These are phyloP conservation scores for Schwanniomyces polymorphus DNA, from an alignment of 805 yeast species.

Conservation along the genomic window DNA sequence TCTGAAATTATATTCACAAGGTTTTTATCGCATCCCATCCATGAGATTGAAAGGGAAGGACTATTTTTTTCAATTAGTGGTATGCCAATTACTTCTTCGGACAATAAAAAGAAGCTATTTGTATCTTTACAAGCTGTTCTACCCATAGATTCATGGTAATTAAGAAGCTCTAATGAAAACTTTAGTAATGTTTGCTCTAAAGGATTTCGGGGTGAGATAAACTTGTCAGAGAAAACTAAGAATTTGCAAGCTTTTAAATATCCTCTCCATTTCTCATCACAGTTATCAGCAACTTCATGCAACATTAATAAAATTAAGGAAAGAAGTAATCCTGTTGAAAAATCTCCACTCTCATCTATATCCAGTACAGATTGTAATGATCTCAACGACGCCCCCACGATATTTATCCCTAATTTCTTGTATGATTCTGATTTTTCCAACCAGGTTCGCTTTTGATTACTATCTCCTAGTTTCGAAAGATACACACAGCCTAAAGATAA, in stretches of 20 bases:
- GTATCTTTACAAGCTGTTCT: constrained; percentile 28
- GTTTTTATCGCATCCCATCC: constrained; percentile 33
- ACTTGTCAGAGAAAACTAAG: constrained; percentile 13
- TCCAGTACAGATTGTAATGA: neutral
- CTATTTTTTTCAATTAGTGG: neutral
- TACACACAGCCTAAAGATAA: constrained; percentile 25
- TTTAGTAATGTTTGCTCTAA: constrained; percentile 18
- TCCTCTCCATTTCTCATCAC: constrained; percentile 19
- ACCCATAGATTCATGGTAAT: constrained; percentile 26
- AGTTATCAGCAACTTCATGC: constrained; percentile 26
- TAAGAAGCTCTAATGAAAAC: constrained; percentile 23
- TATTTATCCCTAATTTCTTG: constrained; percentile 14
- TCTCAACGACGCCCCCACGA: constrained; percentile 8
- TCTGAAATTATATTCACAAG: constrained; percentile 25
- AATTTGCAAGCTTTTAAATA: constrained; percentile 19
- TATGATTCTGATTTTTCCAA: constrained; percentile 12
- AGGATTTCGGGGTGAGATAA: constrained; percentile 16
- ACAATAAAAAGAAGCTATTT: constrained; percentile 19
- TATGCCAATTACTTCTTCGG: constrained; percentile 10
- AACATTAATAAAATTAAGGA: constrained; percentile 21
- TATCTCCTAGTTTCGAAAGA: constrained; percentile 14
- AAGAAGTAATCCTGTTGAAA: constrained; percentile 16
- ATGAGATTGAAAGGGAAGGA: constrained; percentile 13
- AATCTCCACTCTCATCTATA: neutral
- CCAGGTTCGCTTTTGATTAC: constrained; percentile 15